These are phyloP conservation scores for Hypoxylon sp. DNA, from an alignment of 2,329 filamentous ascomycete species.

Conservation along the genomic window DNA sequence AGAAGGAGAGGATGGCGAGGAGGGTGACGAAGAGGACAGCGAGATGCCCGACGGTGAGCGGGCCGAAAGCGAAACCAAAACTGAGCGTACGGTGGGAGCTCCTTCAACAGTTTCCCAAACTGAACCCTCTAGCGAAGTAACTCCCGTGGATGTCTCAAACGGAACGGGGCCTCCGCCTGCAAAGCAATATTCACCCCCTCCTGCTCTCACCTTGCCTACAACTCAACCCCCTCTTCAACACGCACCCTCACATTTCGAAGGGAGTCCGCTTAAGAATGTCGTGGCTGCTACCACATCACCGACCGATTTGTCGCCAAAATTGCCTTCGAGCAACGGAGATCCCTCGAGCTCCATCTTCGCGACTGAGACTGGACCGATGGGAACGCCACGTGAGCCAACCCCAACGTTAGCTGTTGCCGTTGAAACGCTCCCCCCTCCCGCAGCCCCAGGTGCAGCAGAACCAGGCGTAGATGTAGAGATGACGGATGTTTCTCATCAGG, in stretches of 20 bases:
- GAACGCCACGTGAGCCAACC: constrained; percentile 27
- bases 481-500: constrained; percentile 27
- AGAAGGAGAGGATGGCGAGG: constrained; percentile 62
- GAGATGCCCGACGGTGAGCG: constrained; percentile 62
- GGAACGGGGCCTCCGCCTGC: background rate
- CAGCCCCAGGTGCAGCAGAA: constrained; percentile 1
- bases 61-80: constrained; percentile 53
- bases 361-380: constrained; percentile 11
- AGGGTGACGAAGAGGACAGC: constrained; percentile 61
- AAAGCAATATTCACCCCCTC: constrained; percentile 36
- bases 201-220: constrained; percentile 55
- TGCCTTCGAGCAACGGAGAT: constrained; percentile 32
- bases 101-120: constrained; percentile 50
- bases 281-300: constrained; percentile 60
- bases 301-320: constrained; percentile 54
- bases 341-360: background rate
- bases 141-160: constrained; percentile 41
- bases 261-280: constrained; percentile 69
- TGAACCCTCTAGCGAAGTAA: constrained; percentile 45
- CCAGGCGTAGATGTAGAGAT: constrained; percentile 35
- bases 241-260: constrained; percentile 58
- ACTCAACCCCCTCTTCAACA: constrained; percentile 47
- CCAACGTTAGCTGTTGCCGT: constrained; percentile 18
- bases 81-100: constrained; percentile 54
- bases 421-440: constrained; percentile 4